Base-by-base conservation (phyloP, 139 green algal species). In the Coccomyxa sp. region DNA sequence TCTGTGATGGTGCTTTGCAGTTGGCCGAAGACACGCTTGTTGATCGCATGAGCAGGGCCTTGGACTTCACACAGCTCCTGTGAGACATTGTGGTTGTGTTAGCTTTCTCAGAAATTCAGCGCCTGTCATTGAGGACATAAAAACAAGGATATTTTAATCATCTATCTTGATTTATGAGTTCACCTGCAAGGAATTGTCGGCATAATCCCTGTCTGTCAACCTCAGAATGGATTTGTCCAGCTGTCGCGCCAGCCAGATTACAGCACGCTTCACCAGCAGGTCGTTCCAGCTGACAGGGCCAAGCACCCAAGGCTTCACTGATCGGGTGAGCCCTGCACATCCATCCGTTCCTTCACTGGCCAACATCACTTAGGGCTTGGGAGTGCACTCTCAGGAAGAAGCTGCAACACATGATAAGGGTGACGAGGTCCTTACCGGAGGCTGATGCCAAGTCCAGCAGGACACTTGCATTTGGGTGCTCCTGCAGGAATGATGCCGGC, bases 151-250 rank as follows among this genome's bases (percentile, higher is more conserved):
- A 68, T 25, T 68, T 25, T 21, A 1, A 71, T 21, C 9, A 21
- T 9, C 18, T 21, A 11, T 21, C 10, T 14, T 71, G 63, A 71
- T 21, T 71, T 9, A 3, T 28, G 10, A 10, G 28, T 1, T 60
- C 31, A 80, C 76, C 76, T 80, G 76, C 58, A 86, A 71, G 14
- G 58, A 78, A 58, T 84, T 25, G 30, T 81, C 83, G 23, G 63
- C 60, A 67, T 81, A 86, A 58, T 86, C 79, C 7, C 81, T 63
- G 13, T 81, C 83, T 57, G 79, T 84, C 79, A 86, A 68, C 79
- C 81, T 84, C 15, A 86, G 68, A 58, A 86, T 67, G 4, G 83
- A 79, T 67, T 76, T 81, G 14, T 45, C 15, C 68, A 86, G 28
- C 67, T 77, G 58, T 71, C 82, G 83, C 4, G 79, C 58, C 31